Evolutionary conservation across 139 green algal genomes (phyloP), one percentile per base, ranked within the genome.

Genomic region (Auxenochlorella protothecoides): DNA sequence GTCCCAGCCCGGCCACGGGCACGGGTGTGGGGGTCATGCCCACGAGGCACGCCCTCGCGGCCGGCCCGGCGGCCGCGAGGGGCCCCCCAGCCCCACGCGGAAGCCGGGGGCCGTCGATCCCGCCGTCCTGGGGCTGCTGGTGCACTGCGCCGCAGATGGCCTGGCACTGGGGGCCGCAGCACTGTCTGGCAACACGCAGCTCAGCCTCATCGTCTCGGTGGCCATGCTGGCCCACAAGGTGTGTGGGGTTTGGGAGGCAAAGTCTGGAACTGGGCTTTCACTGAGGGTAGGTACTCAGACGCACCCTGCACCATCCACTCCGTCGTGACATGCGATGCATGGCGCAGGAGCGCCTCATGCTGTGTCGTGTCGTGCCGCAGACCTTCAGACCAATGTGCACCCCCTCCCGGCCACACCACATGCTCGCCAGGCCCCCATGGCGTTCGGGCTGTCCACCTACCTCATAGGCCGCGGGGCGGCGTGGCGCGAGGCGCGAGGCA

Each of bases 121-220:
- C 56, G 81, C 81, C 7, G 68, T 86, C 11, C 63, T 74, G 15
- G 81, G 81, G 6, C 76, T 86, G 66, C n/a, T 86, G 16, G 72
- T 86, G 14, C 81, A 86, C 69, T 86, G 79, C 56, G 74, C 70
- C 5, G 81, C 85, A 16, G 85, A 91, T 68, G 85, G 85, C 12
- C 53, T 91, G 63, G 85, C 85, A 59, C 72, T 91, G 60, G 85
- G 85, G 3, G 79, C 84, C 3, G 80, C 85, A 3, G 80, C 77
- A 63, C 68, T 89, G 53, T 72, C 55, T 55, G 68, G 69, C 56
- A 69, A 76, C 55, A 60, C 76, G 11, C 57, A 73, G 4, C 76
- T 91, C 10, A 77, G 51, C 2, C 27, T 82, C 12, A 63, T 75
- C 14, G 77, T 91, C 7, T 78, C 69, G 0, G 59, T 79, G 8